Conservation (phyloP, 805 yeast genomes). For the Ogataea salicorniae region DNA sequence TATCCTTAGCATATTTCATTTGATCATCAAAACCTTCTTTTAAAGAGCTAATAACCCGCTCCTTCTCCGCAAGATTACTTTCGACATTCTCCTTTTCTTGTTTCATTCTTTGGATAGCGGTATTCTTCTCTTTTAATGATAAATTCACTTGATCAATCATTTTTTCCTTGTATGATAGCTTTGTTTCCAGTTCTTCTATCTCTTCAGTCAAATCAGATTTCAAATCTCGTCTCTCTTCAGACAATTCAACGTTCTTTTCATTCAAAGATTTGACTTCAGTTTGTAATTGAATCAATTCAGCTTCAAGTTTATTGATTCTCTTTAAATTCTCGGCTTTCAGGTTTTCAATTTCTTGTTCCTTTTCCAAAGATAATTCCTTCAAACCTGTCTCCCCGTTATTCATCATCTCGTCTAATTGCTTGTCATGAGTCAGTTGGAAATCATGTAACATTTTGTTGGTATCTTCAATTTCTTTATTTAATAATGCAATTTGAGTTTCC, state of each 20-base stretch:
- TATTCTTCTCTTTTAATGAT: background rate
- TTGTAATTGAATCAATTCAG: background rate
- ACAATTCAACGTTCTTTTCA: no score
- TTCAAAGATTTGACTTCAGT: background rate
- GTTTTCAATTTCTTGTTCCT: background rate
- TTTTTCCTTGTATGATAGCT: background rate
- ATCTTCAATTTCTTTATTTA: conserved; percentile 12
- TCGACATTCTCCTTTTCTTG: background rate
- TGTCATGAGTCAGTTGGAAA: conserved; percentile 14
- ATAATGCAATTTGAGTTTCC: conserved; percentile 3
- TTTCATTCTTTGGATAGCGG: background rate
- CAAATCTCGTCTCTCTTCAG: background rate
- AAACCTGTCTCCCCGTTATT: background rate
- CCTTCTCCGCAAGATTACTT: background rate
- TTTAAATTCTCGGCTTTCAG: background rate
- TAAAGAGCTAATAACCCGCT: background rate
- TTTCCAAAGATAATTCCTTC: conserved; percentile 1
- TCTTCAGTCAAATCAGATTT: background rate
- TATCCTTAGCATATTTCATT: background rate
- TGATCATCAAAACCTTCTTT: conserved; percentile 1
- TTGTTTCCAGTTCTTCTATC: background rate
- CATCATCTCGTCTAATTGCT: conserved; percentile 7
- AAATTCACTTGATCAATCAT: background rate
- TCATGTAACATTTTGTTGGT: conserved; percentile 13
- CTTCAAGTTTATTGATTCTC: background rate